These are phyloP conservation scores for Yarrowia hollandica DNA, from an alignment of 805 yeast genomes.

Conservation along the genomic window DNA sequence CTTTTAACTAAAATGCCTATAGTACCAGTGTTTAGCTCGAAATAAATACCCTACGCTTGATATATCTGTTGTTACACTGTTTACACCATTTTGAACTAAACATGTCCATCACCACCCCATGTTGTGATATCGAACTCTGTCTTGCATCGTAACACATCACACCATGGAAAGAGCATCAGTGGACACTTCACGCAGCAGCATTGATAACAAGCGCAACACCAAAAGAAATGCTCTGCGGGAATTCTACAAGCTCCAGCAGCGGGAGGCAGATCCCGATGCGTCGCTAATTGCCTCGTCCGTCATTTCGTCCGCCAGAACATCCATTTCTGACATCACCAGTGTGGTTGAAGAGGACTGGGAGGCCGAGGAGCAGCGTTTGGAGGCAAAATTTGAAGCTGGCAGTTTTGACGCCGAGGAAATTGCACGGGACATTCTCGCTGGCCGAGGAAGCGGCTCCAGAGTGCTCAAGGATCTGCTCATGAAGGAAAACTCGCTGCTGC, in stretches of 20 bases:
- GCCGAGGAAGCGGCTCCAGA: neutral
- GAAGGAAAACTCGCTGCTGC: constrained; percentile 36
- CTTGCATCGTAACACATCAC: too few species aligned
- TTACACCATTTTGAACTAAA: too few species aligned
- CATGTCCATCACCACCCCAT: too few species aligned
- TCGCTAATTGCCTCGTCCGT: constrained; percentile 6
- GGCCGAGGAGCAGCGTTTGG: constrained; percentile 7
- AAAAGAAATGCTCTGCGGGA: constrained; percentile 39
- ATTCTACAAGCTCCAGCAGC: constrained; percentile 40
- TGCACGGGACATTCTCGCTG: neutral
- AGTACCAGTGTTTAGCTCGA: too few species aligned
- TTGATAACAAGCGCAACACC: neutral
- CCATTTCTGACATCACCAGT: neutral
- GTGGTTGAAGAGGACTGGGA: constrained; percentile 3
- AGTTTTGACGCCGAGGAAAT: constrained; percentile 22
- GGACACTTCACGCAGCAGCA: neutral
- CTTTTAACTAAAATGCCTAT: too few species aligned
- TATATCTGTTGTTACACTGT: too few species aligned
- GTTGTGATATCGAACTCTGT: too few species aligned
- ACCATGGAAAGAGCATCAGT: neutral
- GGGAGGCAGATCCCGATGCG: neutral
- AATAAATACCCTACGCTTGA: too few species aligned
- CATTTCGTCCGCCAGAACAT: constrained; percentile 14
- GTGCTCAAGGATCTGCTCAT: constrained; percentile 35
- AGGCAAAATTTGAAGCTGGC: constrained; percentile 14